A percentile compares a stretch with the other conserved stretches of the same genome.
These are phyloP conservation scores for Penicillium cosmopolitanum DNA, from an alignment of 495 filamentous ascomycete genomes.

Conservation along the genomic window DNA sequence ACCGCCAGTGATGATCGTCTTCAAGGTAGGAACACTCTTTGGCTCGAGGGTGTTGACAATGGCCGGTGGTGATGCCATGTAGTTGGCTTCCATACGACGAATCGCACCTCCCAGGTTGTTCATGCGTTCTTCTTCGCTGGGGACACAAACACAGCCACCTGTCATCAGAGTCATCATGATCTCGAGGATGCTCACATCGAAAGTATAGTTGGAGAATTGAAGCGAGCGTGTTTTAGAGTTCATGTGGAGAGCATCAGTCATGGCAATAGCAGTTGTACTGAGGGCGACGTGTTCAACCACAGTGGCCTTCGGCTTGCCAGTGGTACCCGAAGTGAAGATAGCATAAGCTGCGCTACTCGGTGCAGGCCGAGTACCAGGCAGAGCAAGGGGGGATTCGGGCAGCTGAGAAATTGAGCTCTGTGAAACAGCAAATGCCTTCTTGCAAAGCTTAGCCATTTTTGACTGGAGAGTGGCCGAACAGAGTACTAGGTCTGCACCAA, in stretches of 20 bases:
- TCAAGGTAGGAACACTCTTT: conserved; percentile 50
- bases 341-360: conserved; percentile 46
- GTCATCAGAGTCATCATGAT: conserved; percentile 66
- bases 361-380: conserved; percentile 17
- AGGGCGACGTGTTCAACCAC: conserved; percentile 49
- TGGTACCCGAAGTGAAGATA: conserved; percentile 56
- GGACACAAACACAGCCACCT: conserved; percentile 68
- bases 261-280: conserved; percentile 35
- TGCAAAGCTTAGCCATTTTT: conserved; percentile 37
- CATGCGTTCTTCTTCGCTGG: conserved; percentile 59
- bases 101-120: conserved; percentile 50
- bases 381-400: conserved; percentile 23
- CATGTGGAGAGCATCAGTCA: conserved; percentile 47
- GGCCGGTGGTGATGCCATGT: conserved; percentile 45
- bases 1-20: conserved; percentile 54
- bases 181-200: conserved; percentile 69
- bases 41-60: conserved; percentile 53
- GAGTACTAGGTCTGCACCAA: conserved; percentile 43
- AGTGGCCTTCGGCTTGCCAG: conserved; percentile 55
- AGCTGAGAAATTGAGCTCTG: conserved; percentile 34
- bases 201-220: conserved; percentile 71
- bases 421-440: conserved; percentile 35
- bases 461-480: conserved; percentile 38
- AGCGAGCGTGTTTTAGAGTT: conserved; percentile 58
- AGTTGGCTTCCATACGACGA: conserved; percentile 43